Base-by-base conservation (phyloP, 441 rosid genomes). In the Brassica balearica region DNA sequence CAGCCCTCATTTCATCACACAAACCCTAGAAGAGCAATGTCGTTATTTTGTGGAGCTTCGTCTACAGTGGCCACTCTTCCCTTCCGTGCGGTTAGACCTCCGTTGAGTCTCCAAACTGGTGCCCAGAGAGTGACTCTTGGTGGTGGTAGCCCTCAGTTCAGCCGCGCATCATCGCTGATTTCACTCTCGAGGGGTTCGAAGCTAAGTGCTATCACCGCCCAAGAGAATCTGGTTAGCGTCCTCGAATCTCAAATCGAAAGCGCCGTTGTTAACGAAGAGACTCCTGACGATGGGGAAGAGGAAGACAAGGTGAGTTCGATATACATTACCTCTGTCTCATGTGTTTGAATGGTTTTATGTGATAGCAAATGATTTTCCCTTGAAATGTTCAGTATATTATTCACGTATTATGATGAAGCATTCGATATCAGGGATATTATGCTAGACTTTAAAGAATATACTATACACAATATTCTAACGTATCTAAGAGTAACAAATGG, bases 191-290 rank as follows among this genome's bases (percentile, higher is more conserved):
- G 78, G 11, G 73, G 56, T 41, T 41, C 4, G 12, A 41, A 2
- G 46, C 46, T 10, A 55, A 72, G 73, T 11, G 71, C 66, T 5
- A 60, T 82, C 9, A 25, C 58, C 51, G 78, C 88, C 11, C 92
- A 91, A 14, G 81, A 74, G 48, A 83, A 63, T 25, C 83, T 91
- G 10, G 32, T 88, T 46, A 69, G 78, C 32, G 86, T 86, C 27
- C 84, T 91, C 22, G 80, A 87, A 22, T 65, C 85, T 43, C 92
- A 89, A 82, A 89, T 89, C 15, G 88, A 84, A 2, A 86, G 91
- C 63, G 86, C 90, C 9, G 75, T 81, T 32, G 76, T 81, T 32
- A 80, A 81, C 6, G 86, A 83, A 53, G 79, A 86, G 14, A 66
- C 68, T 0, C 69, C 76, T 36, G 41, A 36, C 41, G 41, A 32